Evolutionary conservation across 148 eudicot genomes (phyloP), one percentile per base, ranked within the genome.

Genomic region (Vaccinium vitisidaea): DNA sequence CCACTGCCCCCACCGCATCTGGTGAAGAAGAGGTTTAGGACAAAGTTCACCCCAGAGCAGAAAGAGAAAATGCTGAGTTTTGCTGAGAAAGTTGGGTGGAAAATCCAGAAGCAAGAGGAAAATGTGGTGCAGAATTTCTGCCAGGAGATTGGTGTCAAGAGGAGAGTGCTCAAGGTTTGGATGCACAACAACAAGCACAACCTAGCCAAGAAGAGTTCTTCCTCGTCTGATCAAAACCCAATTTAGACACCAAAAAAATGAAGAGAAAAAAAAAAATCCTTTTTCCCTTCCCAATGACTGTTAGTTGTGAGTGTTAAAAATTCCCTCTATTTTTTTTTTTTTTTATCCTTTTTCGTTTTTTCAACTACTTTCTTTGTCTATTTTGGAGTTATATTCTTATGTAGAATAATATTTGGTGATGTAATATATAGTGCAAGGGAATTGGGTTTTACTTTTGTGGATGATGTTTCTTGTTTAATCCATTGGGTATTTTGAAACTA

Each of bases 71-170:
- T 93, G 95, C 82, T 92, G 10, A 81, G 67, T 27, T 93, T 93
- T 89, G 95, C 95, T 5, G 94, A 93, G 89, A 92, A 82, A 86
- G 93, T 89, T 71, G 95, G 94, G 85, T 93, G 95, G 95, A 93
- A 90, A 79, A 87, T 93, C 49, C 95, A 92, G 87, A 93, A 90
- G 86, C 94, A 92, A 83, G 95, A 93, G 83, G 95, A 93, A 53
- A 39, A 81, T 69, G 93, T 89, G 76, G 95, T 92, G 77, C 95
- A 93, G 79, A 89, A 88, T 53, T 88, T 93, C 84, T 93, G 95
- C 53, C 91, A 91, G 77, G 95, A 91, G 80, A 88, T 93, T 85
- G 95, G 95, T 27, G 92, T 93, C 61, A 93, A 89, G 75, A 89
- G 95, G 61, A 90, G 92, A 58, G 94, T 93, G 30, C 88, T 93